Evolutionary conservation across 345 rosid genomes (phyloP).

Genomic region (Eucalyptus erythrocorys): DNA sequence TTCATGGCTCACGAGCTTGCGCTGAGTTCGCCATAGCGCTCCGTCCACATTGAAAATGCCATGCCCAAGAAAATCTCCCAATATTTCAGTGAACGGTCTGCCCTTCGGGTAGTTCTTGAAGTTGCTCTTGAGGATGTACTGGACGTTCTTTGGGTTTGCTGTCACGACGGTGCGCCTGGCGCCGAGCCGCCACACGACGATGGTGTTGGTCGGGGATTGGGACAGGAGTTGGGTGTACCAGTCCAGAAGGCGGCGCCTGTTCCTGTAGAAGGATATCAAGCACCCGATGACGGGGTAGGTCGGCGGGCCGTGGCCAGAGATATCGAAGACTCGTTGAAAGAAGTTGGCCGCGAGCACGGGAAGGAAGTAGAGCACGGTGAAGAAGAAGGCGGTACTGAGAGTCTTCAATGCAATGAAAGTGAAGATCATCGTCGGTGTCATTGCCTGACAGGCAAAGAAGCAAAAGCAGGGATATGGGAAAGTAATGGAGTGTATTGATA

Average conservation of each 20-base stretch:
- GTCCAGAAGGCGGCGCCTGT: conserved; percentile 54
- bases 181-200: conserved; percentile 48
- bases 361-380: not conserved
- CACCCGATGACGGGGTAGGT: conserved; percentile 64
- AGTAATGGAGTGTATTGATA: not conserved
- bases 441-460: not conserved
- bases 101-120: conserved; percentile 85
- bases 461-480: not conserved
- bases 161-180: conserved; percentile 59
- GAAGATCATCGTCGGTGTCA: not conserved
- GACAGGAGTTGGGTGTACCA: conserved; percentile 72
- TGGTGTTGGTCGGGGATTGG: conserved; percentile 41
- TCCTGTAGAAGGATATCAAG: conserved; percentile 50
- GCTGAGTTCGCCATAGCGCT: conserved; percentile 43
- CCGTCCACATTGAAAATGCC: conserved; percentile 71
- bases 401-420: not conserved
- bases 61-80: conserved; percentile 67
- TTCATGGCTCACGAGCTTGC: conserved; percentile 44
- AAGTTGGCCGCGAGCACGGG: not conserved
- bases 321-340: not conserved
- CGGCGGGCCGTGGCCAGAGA: conserved; percentile 15
- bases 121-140: conserved; percentile 72
- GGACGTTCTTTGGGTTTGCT: conserved; percentile 65
- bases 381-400: not conserved
- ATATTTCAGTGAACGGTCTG: conserved; percentile 73